phyloP scores from a whole-genome alignment of 257 asterid genomes.

The Ocimum tenuiflorum region DNA sequence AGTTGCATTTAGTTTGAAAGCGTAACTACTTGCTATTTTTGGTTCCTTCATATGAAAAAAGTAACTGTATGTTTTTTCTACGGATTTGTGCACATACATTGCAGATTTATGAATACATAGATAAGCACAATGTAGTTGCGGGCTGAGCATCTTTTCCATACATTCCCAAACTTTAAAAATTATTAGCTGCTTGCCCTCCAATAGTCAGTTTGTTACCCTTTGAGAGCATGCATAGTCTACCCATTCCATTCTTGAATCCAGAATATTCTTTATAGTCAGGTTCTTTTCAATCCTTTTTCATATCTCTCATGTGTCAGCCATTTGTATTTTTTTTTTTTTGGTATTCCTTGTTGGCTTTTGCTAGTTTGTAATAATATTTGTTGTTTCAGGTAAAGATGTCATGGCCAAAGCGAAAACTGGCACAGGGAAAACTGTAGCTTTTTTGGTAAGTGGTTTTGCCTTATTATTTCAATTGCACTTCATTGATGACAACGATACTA shows the following conservation, averaged over 20 bases:
- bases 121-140: no score
- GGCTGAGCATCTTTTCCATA: background rate
- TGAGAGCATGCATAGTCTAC: no score
- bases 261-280: background rate
- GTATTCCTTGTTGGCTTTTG: no score
- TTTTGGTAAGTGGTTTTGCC: conserved; percentile 52
- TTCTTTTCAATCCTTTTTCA: background rate
- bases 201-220: no score
- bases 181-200: no score
- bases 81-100: background rate
- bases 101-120: background rate
- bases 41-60: background rate
- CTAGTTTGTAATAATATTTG: conserved; percentile 13
- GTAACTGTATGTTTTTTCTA: background rate
- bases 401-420: conserved; percentile 99
- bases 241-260: background rate
- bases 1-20: no score
- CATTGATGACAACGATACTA: background rate
- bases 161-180: no score
- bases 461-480: background rate
- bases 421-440: conserved; percentile 96
- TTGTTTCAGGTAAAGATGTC: conserved; percentile 79
- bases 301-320: no score
- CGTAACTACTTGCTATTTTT: background rate
- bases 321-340: no score